phyloP scores from a whole-genome alignment of 768 basidiomycete genomes.

The Arthromyces matolae region DNA sequence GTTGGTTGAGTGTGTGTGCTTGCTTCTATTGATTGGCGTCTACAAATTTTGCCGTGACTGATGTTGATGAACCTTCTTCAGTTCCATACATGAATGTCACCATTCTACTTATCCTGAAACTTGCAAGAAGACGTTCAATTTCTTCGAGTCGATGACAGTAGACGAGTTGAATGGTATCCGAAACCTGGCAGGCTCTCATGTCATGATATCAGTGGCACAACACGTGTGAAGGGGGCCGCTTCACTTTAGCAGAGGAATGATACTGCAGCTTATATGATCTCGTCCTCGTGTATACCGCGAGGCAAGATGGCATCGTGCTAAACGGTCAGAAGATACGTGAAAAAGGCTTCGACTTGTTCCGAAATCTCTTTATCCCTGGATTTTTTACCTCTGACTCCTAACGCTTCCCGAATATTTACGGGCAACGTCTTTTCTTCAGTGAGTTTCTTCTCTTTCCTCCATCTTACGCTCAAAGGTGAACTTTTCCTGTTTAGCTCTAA shows the following conservation, averaged over 20 bases:
- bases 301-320: constrained; percentile 21
- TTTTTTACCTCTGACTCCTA: too few relatives aligned
- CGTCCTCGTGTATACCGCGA: constrained; percentile 23
- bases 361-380: constrained; percentile 1
- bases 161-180: too few relatives aligned
- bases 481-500: background rate
- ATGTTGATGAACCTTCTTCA: too few relatives aligned
- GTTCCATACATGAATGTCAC: too few relatives aligned
- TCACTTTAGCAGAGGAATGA: too few relatives aligned
- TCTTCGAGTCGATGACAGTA: too few relatives aligned
- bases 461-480: background rate
- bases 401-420: background rate
- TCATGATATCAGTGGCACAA: background rate
- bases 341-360: background rate
- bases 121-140: too few relatives aligned
- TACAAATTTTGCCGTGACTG: too few relatives aligned
- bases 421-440: background rate
- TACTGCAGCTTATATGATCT: background rate
- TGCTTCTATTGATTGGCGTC: too few relatives aligned
- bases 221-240: constrained; percentile 9
- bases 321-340: constrained; percentile 11
- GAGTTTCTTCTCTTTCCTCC: background rate
- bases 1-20: too few relatives aligned
- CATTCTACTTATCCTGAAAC: too few relatives aligned
- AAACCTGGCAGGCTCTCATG: too few relatives aligned